phyloP scores from a whole-genome alignment of 2,329 filamentous ascomycete genomes.

The Mariannaea elegans region DNA sequence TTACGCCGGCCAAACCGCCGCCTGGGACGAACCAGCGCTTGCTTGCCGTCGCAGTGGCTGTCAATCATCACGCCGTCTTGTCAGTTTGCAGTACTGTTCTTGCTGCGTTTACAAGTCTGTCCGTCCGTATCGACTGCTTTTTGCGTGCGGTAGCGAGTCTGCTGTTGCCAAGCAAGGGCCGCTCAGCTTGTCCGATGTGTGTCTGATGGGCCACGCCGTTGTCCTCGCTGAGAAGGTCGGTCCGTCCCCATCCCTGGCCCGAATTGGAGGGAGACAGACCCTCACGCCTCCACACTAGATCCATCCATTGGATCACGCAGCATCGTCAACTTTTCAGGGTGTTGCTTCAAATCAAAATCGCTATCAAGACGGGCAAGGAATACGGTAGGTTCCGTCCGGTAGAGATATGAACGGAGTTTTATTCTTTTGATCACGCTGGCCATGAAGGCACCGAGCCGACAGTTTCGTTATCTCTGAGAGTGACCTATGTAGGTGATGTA shows the following conservation, averaged over 20 bases:
- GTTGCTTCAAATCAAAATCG: neutral
- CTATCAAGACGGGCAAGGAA: too few relatives aligned
- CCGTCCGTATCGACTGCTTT: neutral
- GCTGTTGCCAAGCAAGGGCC: too few relatives aligned
- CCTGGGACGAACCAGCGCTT: conserved; percentile 50
- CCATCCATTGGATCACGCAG: conserved; percentile 1
- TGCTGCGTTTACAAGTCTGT: too few relatives aligned
- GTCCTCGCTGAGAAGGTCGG: conserved; percentile 14
- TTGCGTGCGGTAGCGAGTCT: neutral
- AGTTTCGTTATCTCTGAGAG: too few relatives aligned
- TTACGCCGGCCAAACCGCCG: conserved; percentile 68
- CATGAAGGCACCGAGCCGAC: too few relatives aligned
- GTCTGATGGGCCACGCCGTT: neutral
- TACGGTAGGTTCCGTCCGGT: too few relatives aligned
- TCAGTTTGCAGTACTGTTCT: neutral
- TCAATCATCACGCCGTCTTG: conserved; percentile 21
- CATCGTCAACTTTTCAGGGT: conserved; percentile 8
- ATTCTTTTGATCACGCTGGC: too few relatives aligned
- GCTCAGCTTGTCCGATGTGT: neutral
- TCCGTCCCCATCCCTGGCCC: conserved; percentile 17
- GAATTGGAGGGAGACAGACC: neutral
- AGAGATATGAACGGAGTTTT: too few relatives aligned
- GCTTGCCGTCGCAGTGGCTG: conserved; percentile 26
- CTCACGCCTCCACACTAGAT: conserved; percentile 1
- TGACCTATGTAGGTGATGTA: too few relatives aligned